Evolutionary conservation across 345 rosid species (phyloP), one percentile per base, ranked within the genome.

Genomic region (Hirschfeldia incana): DNA sequence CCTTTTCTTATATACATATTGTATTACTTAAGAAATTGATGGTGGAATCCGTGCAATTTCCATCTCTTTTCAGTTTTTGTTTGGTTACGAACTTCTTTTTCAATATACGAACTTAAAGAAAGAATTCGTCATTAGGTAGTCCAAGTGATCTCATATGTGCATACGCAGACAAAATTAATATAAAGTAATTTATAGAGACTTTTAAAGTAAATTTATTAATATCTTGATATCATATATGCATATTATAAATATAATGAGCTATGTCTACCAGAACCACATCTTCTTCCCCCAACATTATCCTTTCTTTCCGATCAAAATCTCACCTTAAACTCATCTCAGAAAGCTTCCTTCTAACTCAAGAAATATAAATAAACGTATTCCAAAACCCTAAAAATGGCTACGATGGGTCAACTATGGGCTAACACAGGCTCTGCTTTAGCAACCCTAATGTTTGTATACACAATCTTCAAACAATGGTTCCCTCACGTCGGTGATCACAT

Each of bases 351-450:
- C 8, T 13, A 28, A 66, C 17, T 27, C 65, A 77, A 49, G 61
- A 29, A 69, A 1, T 42, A 26, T 26, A 16, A 71, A 51, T 5
- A n/a, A 51, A 76, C 32, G 33, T 76, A 21, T 37, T 51, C n/a
- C 5, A 53, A 77, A 64, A 37, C 67, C 46, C 49, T 59, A 33
- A 16, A 8, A 15, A 83, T 74, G 79, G 66, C 33, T 36, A 46
- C 57, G 27, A 71, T 76, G 75, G 71, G 77, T 13, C 77, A 81
- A 2, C 10, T 75, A 58, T 85, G 76, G 80, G 46, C 75, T 13
- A 76, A 72, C 53, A 21, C 80, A 65, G 78, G 84, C 78, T 83
- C 84, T 57, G 37, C 60, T 12, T 13, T 81, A 28, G 83, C 82
- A 8, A 37, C 70, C 13, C 36, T 84, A 2, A 75, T 80, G 82